Conservation (phyloP, 345 rosid species). For the Salix dunnii region DNA sequence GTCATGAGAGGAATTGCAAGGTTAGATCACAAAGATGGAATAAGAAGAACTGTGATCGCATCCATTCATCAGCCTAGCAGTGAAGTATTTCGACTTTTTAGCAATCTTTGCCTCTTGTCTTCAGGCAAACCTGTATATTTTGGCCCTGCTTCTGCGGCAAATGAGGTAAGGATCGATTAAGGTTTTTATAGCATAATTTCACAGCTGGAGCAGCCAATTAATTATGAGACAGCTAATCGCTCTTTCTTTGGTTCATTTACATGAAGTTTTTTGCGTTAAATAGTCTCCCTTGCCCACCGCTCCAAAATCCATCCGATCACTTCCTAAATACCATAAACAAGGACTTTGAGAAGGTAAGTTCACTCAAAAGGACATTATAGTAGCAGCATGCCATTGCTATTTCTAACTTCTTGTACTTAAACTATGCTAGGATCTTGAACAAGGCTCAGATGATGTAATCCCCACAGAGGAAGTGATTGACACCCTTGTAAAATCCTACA, state of each 20-base stretch:
- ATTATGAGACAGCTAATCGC: no score
- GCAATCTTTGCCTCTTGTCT: conserved; percentile 22
- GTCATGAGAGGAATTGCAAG: conserved; percentile 14
- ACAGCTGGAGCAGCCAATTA: background rate
- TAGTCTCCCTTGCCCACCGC: conserved; percentile 44
- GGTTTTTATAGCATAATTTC: no score
- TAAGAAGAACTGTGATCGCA: conserved; percentile 18
- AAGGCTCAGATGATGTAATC: conserved; percentile 24
- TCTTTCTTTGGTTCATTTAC: background rate
- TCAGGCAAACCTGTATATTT: conserved; percentile 23
- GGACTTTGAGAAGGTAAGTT: conserved; percentile 40
- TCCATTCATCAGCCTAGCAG: conserved; percentile 29
- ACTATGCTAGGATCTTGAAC: conserved; percentile 49
- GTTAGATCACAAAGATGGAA: conserved; percentile 12
- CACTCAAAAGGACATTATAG: background rate
- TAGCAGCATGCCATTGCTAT: no score
- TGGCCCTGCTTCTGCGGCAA: conserved; percentile 23
- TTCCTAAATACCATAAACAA: conserved; percentile 43
- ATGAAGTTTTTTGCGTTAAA: conserved; percentile 44
- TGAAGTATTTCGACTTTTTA: conserved; percentile 25
- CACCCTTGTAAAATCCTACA: conserved; percentile 32
- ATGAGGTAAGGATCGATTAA: conserved; percentile 7
- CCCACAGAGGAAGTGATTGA: conserved; percentile 41
- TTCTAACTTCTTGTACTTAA: no score
- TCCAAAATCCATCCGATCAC: conserved; percentile 48